Evolutionary conservation across 257 asterid species (phyloP).

Genomic region (Linaria vulgaris): DNA sequence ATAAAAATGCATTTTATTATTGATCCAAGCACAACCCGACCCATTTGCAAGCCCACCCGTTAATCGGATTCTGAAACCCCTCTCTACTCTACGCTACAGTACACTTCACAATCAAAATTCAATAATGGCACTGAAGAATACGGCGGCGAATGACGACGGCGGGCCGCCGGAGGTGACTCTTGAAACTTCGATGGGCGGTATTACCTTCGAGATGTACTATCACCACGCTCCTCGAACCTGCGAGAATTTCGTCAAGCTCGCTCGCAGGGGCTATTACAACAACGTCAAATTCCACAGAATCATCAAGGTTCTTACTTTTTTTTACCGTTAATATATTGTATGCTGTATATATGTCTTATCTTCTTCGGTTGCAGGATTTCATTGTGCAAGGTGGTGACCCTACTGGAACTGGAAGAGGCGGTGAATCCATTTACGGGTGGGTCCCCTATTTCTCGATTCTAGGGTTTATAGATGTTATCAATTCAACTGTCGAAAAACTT

Average conservation of each 20-base stretch:
- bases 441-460: too few species aligned
- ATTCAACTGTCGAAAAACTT: too few species aligned
- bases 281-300: constrained; percentile 88
- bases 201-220: constrained; percentile 90
- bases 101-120: too few species aligned
- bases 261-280: constrained; percentile 88
- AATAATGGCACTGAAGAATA: too few species aligned
- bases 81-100: too few species aligned
- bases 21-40: too few species aligned
- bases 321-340: not conserved
- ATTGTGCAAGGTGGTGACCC: constrained; percentile 97
- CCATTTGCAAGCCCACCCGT: too few species aligned
- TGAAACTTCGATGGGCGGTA: constrained; percentile 92
- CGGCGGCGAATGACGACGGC: constrained; percentile 50
- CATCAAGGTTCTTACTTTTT: constrained; percentile 63
- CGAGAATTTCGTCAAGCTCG: constrained; percentile 85
- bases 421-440: constrained; percentile 90
- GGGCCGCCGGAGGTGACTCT: constrained; percentile 94
- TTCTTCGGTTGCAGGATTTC: constrained; percentile 50
- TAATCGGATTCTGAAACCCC: too few species aligned
- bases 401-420: constrained; percentile 94
- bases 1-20: too few species aligned
- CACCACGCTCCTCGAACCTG: constrained; percentile 93
- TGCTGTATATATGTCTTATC: not conserved
- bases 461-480: too few species aligned